phyloP scores from a whole-genome alignment of 352 stramenopile species.

The Albugo laibachii region DNA sequence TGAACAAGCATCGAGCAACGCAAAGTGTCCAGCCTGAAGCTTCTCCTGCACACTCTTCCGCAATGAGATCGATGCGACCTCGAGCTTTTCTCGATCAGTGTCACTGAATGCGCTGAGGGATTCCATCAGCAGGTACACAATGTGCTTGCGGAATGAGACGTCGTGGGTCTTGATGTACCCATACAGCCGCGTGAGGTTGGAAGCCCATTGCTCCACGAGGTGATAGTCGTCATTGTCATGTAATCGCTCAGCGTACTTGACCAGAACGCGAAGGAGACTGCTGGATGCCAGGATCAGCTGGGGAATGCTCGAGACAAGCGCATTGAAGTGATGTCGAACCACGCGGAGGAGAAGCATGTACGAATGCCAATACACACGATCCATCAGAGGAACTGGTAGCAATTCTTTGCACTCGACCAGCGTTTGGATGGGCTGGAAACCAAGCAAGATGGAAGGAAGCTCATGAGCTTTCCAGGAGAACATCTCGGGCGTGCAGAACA shows the following conservation, averaged over 20 bases:
- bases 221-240: neutral
- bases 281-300: constrained; percentile 50
- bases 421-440: constrained; percentile 33
- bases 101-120: constrained; percentile 41
- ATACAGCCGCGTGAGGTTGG: constrained; percentile 70
- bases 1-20: constrained; percentile 68
- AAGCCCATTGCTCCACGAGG: constrained; percentile 31
- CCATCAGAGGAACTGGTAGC: constrained; percentile 14
- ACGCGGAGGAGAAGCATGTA: constrained; percentile 62
- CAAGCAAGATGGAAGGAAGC: constrained; percentile 39
- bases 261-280: constrained; percentile 38
- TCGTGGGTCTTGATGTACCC: constrained; percentile 76
- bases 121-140: constrained; percentile 60
- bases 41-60: constrained; percentile 37
- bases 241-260: constrained; percentile 2
- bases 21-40: constrained; percentile 49
- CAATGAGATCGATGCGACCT: constrained; percentile 4
- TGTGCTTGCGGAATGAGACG: constrained; percentile 57
- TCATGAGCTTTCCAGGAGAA: constrained; percentile 64
- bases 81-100: constrained; percentile 9
- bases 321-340: constrained; percentile 48
- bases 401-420: constrained; percentile 9
- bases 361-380: constrained; percentile 55
- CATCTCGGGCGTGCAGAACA: constrained; percentile 58
- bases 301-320: constrained; percentile 35